phyloP scores from a whole-genome alignment of 805 yeast genomes.

The Jamesozyma lodderae region DNA sequence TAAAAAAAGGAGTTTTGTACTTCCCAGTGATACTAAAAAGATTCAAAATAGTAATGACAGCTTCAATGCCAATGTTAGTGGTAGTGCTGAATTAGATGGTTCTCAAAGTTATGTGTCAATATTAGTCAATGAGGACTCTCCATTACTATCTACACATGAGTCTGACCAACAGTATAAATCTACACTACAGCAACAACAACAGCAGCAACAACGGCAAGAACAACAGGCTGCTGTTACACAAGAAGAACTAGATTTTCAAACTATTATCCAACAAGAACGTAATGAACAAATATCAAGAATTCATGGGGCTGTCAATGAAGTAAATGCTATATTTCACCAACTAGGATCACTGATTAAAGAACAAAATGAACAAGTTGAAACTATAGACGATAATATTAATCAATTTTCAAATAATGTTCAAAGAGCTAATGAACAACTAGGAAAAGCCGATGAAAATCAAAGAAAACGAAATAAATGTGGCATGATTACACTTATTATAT shows the following conservation, averaged over 20 bases:
- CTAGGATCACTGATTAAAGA: constrained; percentile 68
- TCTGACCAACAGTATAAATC: too few species aligned
- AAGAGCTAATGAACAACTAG: constrained; percentile 60
- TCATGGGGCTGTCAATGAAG: constrained; percentile 71
- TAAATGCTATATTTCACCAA: constrained; percentile 77
- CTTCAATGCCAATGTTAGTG: background rate
- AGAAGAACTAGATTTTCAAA: constrained; percentile 55
- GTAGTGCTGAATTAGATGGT: constrained; percentile 5
- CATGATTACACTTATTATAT: constrained; percentile 50
- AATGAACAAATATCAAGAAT: constrained; percentile 64
- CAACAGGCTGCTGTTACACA: constrained; percentile 33
- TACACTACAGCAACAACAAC: constrained; percentile 21
- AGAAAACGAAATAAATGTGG: constrained; percentile 63
- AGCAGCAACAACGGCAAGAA: constrained; percentile 28
- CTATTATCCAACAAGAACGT: constrained; percentile 59
- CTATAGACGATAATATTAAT: constrained; percentile 70
- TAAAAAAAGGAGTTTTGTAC: constrained; percentile 31
- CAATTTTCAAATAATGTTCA: constrained; percentile 56
- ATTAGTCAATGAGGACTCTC: constrained; percentile 31
- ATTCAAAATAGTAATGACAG: background rate
- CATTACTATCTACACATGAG: constrained; percentile 25
- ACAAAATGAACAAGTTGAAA: constrained; percentile 79
- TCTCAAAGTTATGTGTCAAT: constrained; percentile 18
- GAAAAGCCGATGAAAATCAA: constrained; percentile 70
- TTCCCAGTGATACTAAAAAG: constrained; percentile 5